These are phyloP conservation scores for Paramyrothecium roridum DNA, from an alignment of 2,329 filamentous ascomycete species.

Conservation along the genomic window DNA sequence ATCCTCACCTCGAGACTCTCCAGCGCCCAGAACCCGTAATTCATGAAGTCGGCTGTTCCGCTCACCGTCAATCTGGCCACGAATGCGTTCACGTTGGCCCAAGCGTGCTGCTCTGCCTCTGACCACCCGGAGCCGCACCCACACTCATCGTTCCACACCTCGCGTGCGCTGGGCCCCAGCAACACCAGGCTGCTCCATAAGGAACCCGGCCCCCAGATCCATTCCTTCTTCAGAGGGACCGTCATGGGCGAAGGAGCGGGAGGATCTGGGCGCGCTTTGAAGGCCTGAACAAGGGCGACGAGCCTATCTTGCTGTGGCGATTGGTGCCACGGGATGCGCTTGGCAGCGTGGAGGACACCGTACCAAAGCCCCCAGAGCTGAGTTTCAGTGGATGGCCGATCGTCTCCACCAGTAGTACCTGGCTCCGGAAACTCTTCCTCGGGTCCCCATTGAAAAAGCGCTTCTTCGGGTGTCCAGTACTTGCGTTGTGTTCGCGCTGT, in stretches of 20 bases:
- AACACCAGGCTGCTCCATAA: slow-evolving; percentile 4
- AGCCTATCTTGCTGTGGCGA: slow-evolving; percentile 1
- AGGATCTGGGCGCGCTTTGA: slow-evolving; percentile 4
- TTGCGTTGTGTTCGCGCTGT: neutral
- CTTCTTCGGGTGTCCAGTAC: neutral
- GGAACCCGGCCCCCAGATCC: neutral
- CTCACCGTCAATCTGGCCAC: neutral
- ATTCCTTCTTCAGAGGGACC: neutral
- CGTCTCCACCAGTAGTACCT: neutral
- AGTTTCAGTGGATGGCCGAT: neutral
- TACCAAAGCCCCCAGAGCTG: slow-evolving; percentile 3
- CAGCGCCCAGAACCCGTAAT: neutral
- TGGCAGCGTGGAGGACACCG: neutral
- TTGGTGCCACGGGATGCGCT: slow-evolving; percentile 1
- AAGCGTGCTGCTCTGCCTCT: neutral
- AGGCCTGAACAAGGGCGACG: neutral
- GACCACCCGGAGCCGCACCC: slow-evolving; percentile 3
- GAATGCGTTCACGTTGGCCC: slow-evolving; percentile 4
- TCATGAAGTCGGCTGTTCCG: neutral
- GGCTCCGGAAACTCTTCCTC: slow-evolving; percentile 1
- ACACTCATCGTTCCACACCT: slow-evolving; percentile 2
- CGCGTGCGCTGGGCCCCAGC: neutral
- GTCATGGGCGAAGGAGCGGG: slow-evolving; percentile 1
- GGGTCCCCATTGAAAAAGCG: neutral
- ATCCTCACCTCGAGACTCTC: neutral